Percentiles rank a stretch among this genome's conserved stretches.
phyloP scores from a whole-genome alignment of 495 filamentous ascomycete species.

The Acidiella bohemica region DNA sequence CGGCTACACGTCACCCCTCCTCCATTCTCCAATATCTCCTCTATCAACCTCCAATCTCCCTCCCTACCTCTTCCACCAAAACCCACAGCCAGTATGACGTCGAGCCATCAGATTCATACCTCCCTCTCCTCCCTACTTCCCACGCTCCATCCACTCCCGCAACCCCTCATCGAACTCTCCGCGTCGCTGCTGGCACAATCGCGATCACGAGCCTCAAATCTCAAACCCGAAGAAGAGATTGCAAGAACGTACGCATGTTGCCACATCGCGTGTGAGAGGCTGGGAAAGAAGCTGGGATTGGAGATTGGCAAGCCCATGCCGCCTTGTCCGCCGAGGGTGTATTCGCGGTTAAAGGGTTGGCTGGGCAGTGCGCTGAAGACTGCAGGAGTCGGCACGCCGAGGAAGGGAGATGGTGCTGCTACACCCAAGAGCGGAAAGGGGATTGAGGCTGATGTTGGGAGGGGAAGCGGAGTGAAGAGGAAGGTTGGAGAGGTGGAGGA shows the following conservation, averaged over 20 bases:
- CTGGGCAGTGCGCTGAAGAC: slow-evolving; percentile 55
- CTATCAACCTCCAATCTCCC: too few relatives aligned
- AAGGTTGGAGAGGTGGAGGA: neutral
- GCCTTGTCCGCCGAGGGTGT: slow-evolving; percentile 68
- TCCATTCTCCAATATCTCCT: too few relatives aligned
- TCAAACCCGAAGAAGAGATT: slow-evolving; percentile 82
- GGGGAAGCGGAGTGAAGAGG: neutral
- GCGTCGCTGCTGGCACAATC: slow-evolving; percentile 77
- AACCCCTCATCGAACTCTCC: slow-evolving; percentile 62
- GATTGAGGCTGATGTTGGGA: neutral
- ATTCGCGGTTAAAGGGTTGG: slow-evolving; percentile 71
- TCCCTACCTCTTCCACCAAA: too few relatives aligned
- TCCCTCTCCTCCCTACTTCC: slow-evolving; percentile 47
- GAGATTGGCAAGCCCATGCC: slow-evolving; percentile 68
- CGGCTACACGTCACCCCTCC: too few relatives aligned
- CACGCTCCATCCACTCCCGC: slow-evolving; percentile 57
- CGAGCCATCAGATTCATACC: neutral
- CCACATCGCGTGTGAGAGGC: slow-evolving; percentile 81
- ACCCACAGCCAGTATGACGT: neutral
- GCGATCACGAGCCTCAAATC: slow-evolving; percentile 56
- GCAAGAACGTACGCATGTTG: slow-evolving; percentile 78
- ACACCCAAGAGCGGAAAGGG: slow-evolving; percentile 18
- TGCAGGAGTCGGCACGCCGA: too few relatives aligned
- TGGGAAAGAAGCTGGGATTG: slow-evolving; percentile 72
- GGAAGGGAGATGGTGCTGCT: too few relatives aligned